Evolutionary conservation across 805 yeast genomes (phyloP).

Genomic region (Wickerhamomyces alni): DNA sequence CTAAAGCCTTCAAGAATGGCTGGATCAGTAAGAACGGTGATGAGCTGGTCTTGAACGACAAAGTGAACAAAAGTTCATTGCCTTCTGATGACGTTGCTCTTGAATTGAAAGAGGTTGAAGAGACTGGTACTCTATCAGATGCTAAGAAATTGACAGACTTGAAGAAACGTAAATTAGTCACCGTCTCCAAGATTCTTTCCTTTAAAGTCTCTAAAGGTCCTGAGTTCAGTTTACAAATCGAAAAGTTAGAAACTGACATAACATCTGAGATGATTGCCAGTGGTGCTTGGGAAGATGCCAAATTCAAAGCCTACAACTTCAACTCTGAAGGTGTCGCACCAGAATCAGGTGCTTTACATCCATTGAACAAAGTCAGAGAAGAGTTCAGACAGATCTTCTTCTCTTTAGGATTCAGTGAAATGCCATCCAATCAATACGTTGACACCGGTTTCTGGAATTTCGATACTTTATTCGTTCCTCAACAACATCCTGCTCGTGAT

Average conservation of each 20-base stretch:
- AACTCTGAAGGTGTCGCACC: slow-evolving; percentile 90
- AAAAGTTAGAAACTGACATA: slow-evolving; percentile 83
- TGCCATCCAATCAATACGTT: slow-evolving; percentile 98
- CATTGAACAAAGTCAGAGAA: slow-evolving; percentile 92
- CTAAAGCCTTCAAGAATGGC: slow-evolving; percentile 94
- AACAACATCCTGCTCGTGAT: slow-evolving; percentile 99
- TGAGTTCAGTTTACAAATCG: slow-evolving; percentile 76
- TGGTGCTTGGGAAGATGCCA: slow-evolving; percentile 75
- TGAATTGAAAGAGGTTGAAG: slow-evolving; percentile 51
- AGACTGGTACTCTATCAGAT: slow-evolving; percentile 51
- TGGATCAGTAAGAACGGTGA: slow-evolving; percentile 92
- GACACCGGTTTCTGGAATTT: slow-evolving; percentile 99
- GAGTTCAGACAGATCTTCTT: slow-evolving; percentile 97
- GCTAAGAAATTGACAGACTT: slow-evolving; percentile 72
- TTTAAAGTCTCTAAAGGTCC: slow-evolving; percentile 75
- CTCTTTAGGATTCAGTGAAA: slow-evolving; percentile 96
- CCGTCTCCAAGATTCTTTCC: slow-evolving; percentile 65
- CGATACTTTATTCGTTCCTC: slow-evolving; percentile 94
- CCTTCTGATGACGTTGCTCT: slow-evolving; percentile 66
- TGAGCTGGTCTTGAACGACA: slow-evolving; percentile 51
- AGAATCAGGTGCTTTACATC: slow-evolving; percentile 90
- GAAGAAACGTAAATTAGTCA: slow-evolving; percentile 87
- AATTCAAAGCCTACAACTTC: slow-evolving; percentile 94
- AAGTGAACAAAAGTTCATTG: slow-evolving; percentile 38
- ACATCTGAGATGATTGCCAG: slow-evolving; percentile 86